Percentiles rank a stretch among this genome's conserved stretches.
Evolutionary conservation across 371 early-diverging fungal genomes (phyloP).

Genomic region (Mortierella sp.): DNA sequence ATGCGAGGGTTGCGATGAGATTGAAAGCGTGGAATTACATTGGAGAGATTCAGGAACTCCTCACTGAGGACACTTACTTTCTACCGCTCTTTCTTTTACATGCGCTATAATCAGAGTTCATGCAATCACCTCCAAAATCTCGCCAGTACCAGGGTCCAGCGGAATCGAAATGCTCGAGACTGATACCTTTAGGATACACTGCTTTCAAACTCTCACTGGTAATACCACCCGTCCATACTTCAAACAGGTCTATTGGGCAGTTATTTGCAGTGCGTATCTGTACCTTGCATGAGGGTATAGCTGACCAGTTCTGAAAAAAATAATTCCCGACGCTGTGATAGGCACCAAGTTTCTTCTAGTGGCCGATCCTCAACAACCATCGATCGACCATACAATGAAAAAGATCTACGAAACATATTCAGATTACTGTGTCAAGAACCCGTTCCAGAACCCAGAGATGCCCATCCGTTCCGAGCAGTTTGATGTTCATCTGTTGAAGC

Average conservation of each 20-base stretch:
- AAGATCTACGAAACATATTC: constrained; percentile 91
- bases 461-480: constrained; percentile 97
- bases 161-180: constrained; percentile 95
- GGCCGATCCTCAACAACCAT: constrained; percentile 80
- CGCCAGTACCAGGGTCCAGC: constrained; percentile 83
- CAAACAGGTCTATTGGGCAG: too few species aligned
- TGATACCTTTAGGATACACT: constrained; percentile 89
- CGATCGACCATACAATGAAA: constrained; percentile 78
- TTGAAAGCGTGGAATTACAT: too few species aligned
- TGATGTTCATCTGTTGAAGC: constrained; percentile 82
- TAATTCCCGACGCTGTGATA: too few species aligned
- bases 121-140: constrained; percentile 94
- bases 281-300: too few species aligned
- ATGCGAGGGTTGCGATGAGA: neutral
- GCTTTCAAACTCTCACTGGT: constrained; percentile 96
- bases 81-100: neutral
- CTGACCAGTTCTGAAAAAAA: too few species aligned
- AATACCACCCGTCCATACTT: neutral
- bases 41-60: too few species aligned
- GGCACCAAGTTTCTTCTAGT: constrained; percentile 95
- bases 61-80: neutral
- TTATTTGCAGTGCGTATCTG: too few species aligned
- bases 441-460: constrained; percentile 99
- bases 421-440: constrained; percentile 98
- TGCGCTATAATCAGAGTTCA: constrained; percentile 77